Percentiles rank a stretch among this genome's conserved stretches.
These are phyloP conservation scores for Pseudisothecium myosuroides DNA, from an alignment of 225 moss, liverwort and hornwort genomes.

Conservation along the genomic window DNA sequence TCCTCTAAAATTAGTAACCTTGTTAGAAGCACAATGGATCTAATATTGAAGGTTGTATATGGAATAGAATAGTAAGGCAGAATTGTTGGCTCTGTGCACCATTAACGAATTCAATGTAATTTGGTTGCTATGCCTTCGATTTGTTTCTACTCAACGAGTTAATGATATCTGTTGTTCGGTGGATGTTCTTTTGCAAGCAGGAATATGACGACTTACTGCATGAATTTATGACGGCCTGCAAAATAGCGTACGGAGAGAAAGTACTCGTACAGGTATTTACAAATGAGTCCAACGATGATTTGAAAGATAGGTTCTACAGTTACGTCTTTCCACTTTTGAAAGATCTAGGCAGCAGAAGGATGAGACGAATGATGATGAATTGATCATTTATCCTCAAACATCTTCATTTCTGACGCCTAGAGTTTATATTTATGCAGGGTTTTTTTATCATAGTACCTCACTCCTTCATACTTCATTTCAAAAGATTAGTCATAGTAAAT, in stretches of 20 bases:
- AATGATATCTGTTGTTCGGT: neutral
- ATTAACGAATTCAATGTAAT: neutral
- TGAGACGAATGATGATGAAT: neutral
- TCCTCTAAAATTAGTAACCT: neutral
- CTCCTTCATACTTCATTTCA: neutral
- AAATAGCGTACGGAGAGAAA: slow-evolving; percentile 34
- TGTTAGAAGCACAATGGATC: neutral
- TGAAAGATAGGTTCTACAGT: neutral
- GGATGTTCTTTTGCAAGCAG: slow-evolving; percentile 10
- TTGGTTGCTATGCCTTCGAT: neutral
- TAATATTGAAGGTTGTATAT: neutral
- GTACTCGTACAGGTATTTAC: slow-evolving; percentile 56
- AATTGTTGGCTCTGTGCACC: neutral
- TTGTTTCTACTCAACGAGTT: neutral
- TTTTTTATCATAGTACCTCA: neutral
- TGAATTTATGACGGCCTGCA: slow-evolving; percentile 80
- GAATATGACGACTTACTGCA: slow-evolving; percentile 72
- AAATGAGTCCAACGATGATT: neutral
- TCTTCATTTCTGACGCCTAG: neutral
- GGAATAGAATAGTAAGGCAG: neutral
- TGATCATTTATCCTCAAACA: neutral
- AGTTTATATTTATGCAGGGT: neutral
- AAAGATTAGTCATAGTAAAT: neutral
- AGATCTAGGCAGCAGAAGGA: neutral
- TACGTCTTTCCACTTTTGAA: neutral